phyloP scores from a whole-genome alignment of 495 filamentous ascomycete genomes.

The Tuber melanosporum region DNA sequence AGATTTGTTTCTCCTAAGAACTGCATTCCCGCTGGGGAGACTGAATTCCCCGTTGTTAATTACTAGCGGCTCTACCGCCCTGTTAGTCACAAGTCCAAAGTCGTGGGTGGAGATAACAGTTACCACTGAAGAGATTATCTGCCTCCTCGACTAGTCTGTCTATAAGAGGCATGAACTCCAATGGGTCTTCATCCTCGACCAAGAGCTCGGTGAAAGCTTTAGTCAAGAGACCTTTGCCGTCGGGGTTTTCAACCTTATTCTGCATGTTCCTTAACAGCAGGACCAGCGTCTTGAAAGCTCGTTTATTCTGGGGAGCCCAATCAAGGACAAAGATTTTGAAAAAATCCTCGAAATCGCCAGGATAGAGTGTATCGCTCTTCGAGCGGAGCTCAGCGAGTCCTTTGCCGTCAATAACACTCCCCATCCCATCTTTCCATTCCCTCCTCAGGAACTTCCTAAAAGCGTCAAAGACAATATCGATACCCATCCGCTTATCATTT shows the following conservation, averaged over 20 bases:
- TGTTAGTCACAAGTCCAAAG: slow-evolving; percentile 9
- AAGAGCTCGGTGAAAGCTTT: slow-evolving; percentile 86
- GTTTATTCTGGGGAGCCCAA: slow-evolving; percentile 84
- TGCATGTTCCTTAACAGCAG: slow-evolving; percentile 81
- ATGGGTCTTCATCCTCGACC: slow-evolving; percentile 66
- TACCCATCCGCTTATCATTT: slow-evolving; percentile 23
- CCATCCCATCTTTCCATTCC: slow-evolving; percentile 85
- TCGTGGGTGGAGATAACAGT: slow-evolving; percentile 25
- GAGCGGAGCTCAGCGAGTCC: slow-evolving; percentile 63
- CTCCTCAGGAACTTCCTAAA: slow-evolving; percentile 90
- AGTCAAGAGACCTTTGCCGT: slow-evolving; percentile 82
- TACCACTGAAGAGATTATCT: slow-evolving; percentile 76
- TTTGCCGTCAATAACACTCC: slow-evolving; percentile 62
- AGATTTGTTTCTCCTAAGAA: slow-evolving; percentile 43
- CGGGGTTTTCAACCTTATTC: slow-evolving; percentile 90
- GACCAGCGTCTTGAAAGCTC: slow-evolving; percentile 76
- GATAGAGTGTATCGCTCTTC: slow-evolving; percentile 65
- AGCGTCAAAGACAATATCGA: slow-evolving; percentile 85
- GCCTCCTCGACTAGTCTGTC: slow-evolving; percentile 91
- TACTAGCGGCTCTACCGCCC: slow-evolving; percentile 36
- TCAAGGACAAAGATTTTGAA: slow-evolving; percentile 69
- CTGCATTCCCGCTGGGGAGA: slow-evolving; percentile 39
- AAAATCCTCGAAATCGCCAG: slow-evolving; percentile 76
- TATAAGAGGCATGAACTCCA: slow-evolving; percentile 80
- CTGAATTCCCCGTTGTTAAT: slow-evolving; percentile 48